Evolutionary conservation across 306 rosid species (phyloP), one percentile per base, ranked within the genome.

Genomic region (Glycine soja): DNA sequence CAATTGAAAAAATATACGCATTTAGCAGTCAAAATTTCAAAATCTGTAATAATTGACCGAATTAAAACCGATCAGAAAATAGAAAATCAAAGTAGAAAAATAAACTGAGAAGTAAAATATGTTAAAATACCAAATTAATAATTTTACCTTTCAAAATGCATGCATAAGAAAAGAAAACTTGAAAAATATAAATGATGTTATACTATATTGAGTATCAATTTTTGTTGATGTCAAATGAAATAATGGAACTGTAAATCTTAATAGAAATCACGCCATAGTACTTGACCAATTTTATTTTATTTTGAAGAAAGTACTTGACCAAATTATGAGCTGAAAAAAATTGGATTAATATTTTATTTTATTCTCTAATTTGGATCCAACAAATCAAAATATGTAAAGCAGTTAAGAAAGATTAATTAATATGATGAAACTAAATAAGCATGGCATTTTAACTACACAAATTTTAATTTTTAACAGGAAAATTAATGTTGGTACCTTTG

Each of bases 401-500:
- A 5, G n/a, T 10, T 24, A 24, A 19, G 65, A 59, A 24, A 59
- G 40, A 10, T 59, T 0, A 43, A 43, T 5, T 7, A 10, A 30
- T 4, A 43, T 8, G 47, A 43, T 43, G 32, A 61, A 12, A 36
- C 40, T 24, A 36, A 36, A 36, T 36, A 62, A 30, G 10, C 1
- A 4, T 10, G 40, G 59, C 9, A 53, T 50, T 48, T 50, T 50
- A 12, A 12, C 15, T 4, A 4, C 53, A 50, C 6, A 4, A 12
- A 50, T 0, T 32, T 24, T 10, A 24, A 24, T 24, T 24, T 24
- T 9, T 11, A 24, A 24, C n/a, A 10, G 30, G 19, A 67, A 42
- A 15, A 67, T 10, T 90, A 91, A 97, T 10, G 30, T 24, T 0
- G 2, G 30, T 88, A 91, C 97, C 97, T 24, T 79, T 81, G 13